Conservation (phyloP, 257 asterid species). For the Gentiana macrophylla region DNA sequence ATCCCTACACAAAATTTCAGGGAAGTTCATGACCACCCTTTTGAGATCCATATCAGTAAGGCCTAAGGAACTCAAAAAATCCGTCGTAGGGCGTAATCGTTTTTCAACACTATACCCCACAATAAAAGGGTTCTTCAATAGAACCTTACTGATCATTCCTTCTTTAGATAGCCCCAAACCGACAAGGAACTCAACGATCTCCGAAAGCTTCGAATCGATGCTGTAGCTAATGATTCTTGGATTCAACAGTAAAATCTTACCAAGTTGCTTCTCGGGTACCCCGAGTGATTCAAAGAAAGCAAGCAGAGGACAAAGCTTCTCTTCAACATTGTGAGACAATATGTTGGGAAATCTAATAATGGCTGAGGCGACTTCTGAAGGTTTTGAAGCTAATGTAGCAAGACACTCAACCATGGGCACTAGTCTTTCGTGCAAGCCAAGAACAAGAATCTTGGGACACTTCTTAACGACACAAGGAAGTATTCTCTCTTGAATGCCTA, state of each 20-base stretch:
- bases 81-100: conserved; percentile 62
- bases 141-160: conserved; percentile 61
- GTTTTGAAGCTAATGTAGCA: conserved; percentile 59
- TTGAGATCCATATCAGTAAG: conserved; percentile 54
- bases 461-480: conserved; percentile 62
- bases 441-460: conserved; percentile 84
- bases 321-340: conserved; percentile 78
- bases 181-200: conserved; percentile 67
- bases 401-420: conserved; percentile 85
- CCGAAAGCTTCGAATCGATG: conserved; percentile 76
- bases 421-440: conserved; percentile 63
- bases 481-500: conserved; percentile 83
- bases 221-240: conserved; percentile 91
- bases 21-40: conserved; percentile 49
- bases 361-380: conserved; percentile 75
- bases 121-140: conserved; percentile 71
- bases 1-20: conserved; percentile 83
- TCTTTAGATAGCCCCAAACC: conserved; percentile 55
- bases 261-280: conserved; percentile 69
- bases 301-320: conserved; percentile 91
- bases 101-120: conserved; percentile 85
- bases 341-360: conserved; percentile 75
- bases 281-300: conserved; percentile 91
- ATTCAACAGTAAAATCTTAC: conserved; percentile 71
- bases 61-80: conserved; percentile 68